These are phyloP conservation scores for Dendrobium chrysotoxum DNA, from an alignment of 106 monocot genomes.

Conservation along the genomic window DNA sequence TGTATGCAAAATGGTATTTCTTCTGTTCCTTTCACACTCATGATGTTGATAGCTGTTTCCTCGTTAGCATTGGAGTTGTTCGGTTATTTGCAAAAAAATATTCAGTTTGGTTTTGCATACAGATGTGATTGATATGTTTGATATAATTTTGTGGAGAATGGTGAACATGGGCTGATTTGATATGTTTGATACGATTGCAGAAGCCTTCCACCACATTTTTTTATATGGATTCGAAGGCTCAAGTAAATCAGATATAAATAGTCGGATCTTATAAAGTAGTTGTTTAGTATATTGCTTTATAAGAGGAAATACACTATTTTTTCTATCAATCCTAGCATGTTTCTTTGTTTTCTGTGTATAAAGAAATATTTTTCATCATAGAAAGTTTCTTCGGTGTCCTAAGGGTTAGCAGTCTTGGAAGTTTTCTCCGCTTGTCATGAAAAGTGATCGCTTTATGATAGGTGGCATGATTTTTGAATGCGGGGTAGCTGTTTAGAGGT, in stretches of 20 bases:
- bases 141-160: too few species aligned
- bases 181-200: not conserved
- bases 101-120: not conserved
- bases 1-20: conserved; percentile 19
- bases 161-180: not conserved
- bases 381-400: not conserved
- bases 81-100: not conserved
- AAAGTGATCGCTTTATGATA: not conserved
- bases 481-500: not conserved
- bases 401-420: not conserved
- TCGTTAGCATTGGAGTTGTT: not conserved
- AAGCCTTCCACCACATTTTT: too few species aligned
- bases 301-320: not conserved
- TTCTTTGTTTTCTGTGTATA: not conserved
- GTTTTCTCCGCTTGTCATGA: not conserved
- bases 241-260: not conserved
- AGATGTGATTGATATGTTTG: not conserved
- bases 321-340: not conserved
- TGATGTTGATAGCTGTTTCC: not conserved
- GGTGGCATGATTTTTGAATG: not conserved
- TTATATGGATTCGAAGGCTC: too few species aligned
- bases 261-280: not conserved
- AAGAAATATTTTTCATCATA: not conserved
- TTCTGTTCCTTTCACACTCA: not conserved
- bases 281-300: not conserved